Conservation (phyloP, 305 asterid genomes). For the Fraxinus floribunda region DNA sequence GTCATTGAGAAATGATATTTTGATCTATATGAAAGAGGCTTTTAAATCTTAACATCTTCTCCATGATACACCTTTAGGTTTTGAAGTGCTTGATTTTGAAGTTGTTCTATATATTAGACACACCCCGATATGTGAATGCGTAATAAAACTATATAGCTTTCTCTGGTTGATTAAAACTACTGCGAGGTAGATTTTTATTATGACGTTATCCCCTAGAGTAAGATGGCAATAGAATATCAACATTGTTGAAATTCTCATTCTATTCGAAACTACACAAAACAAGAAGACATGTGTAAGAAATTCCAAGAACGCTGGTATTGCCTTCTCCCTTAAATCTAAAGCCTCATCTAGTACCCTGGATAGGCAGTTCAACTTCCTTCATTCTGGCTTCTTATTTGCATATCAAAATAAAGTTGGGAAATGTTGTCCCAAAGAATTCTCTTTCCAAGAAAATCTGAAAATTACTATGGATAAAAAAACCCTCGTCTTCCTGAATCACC, state of each 20-base stretch:
- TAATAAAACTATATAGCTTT: not conserved
- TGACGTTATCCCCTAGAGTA: not conserved
- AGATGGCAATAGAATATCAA: not conserved
- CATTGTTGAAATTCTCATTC: not conserved
- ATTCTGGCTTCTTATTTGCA: not conserved
- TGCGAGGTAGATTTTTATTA: not conserved
- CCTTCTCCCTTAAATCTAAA: not conserved
- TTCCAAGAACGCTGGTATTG: not conserved
- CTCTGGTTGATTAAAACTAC: not conserved
- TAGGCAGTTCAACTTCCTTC: not conserved
- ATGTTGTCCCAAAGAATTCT: not conserved
- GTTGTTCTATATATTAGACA: not conserved
- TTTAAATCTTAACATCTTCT: not conserved
- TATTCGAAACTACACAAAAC: not conserved
- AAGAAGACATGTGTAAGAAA: not conserved
- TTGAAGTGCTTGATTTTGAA: not conserved
- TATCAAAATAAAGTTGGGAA: not conserved
- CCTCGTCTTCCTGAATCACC: not conserved
- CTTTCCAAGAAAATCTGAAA: not conserved
- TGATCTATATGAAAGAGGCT: not conserved
- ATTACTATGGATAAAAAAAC: not conserved
- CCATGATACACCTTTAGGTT: not conserved
- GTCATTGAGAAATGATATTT: constrained; percentile 13
- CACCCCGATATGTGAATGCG: not conserved
- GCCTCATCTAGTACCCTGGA: not conserved